Conservation (phyloP, 208 protist species). For the Herpetomonas samuelpessoai region DNA sequence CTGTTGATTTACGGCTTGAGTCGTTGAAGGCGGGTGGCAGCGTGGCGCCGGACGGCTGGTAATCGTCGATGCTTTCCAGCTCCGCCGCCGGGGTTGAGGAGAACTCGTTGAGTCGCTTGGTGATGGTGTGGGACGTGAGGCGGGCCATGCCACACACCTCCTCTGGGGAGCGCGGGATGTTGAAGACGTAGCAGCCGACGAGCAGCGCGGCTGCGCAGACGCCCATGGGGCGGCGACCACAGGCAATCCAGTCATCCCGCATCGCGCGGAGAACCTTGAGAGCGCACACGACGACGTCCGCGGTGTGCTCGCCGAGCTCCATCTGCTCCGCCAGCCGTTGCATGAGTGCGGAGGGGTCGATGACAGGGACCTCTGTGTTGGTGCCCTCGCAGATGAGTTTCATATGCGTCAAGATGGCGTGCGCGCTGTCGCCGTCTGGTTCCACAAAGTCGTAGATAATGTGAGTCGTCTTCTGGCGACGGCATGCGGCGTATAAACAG, state of each 20-base stretch:
- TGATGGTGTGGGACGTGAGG: constrained; percentile 78
- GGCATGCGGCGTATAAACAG: constrained; percentile 84
- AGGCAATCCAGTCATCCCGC: constrained; percentile 91
- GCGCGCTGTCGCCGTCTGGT: constrained; percentile 42
- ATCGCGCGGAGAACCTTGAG: constrained; percentile 87
- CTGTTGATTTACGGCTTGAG: constrained; percentile 36
- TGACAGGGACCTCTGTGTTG: constrained; percentile 76
- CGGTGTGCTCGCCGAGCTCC: constrained; percentile 63
- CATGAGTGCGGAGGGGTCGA: constrained; percentile 86
- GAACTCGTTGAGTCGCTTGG: constrained; percentile 83
- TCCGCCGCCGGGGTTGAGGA: constrained; percentile 62
- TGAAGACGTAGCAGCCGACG: constrained; percentile 84
- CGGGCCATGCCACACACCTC: constrained; percentile 88
- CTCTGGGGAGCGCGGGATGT: constrained; percentile 70
- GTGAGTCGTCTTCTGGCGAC: constrained; percentile 78
- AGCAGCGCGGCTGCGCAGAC: constrained; percentile 88
- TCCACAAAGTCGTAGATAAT: constrained; percentile 91
- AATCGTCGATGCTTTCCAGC: constrained; percentile 79
- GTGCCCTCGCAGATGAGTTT: constrained; percentile 74
- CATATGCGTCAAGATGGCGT: constrained; percentile 71
- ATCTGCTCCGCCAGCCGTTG: constrained; percentile 85
- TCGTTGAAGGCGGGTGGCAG: constrained; percentile 73
- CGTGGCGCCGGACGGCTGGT: constrained; percentile 47
- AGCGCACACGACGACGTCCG: constrained; percentile 77
- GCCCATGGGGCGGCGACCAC: constrained; percentile 84